Conservation (phyloP, 208 protist species). For the Strigomonas culicis region DNA sequence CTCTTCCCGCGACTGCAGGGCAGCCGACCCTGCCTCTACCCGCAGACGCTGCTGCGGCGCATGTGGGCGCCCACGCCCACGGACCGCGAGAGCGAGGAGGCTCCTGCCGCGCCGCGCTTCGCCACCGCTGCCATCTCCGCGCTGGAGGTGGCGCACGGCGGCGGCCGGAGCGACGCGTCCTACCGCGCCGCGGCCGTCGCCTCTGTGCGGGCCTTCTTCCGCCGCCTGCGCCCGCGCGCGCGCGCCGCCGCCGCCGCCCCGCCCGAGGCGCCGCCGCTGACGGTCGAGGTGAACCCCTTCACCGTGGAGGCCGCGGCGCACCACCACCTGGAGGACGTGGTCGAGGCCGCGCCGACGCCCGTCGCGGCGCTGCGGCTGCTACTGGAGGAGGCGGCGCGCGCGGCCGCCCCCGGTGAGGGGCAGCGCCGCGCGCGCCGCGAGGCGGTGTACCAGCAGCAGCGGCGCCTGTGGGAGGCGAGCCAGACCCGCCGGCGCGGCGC, state of each 20-base stretch:
- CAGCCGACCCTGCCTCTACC: conserved; percentile 35
- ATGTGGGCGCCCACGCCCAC: not conserved
- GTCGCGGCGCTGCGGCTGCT: conserved; percentile 24
- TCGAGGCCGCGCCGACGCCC: conserved; percentile 20
- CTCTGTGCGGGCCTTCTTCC: no score
- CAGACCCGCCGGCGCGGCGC: not conserved
- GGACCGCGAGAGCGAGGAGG: not conserved
- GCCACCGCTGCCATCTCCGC: no score
- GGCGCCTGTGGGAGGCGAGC: conserved; percentile 19
- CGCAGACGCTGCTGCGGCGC: conserved; percentile 30
- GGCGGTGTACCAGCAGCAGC: conserved; percentile 17
- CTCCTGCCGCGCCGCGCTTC: no score
- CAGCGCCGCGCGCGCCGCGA: conserved; percentile 18
- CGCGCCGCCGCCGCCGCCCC: not conserved
- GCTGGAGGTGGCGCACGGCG: no score
- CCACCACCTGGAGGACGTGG: conserved; percentile 25
- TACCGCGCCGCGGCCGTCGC: no score
- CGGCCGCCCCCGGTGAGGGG: conserved; percentile 22
- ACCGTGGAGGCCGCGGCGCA: conserved; percentile 21
- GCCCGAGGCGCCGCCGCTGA: not conserved
- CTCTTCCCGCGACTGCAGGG: conserved; percentile 41
- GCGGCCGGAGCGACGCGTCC: no score
- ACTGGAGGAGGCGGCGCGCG: conserved; percentile 23
- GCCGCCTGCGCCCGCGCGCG: no score
- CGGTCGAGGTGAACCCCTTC: conserved; percentile 31